A percentile compares a stretch with the other conserved stretches of the same genome.
phyloP scores from a whole-genome alignment of 192 early-diverging fungal species.

The Coemansia furcata region DNA sequence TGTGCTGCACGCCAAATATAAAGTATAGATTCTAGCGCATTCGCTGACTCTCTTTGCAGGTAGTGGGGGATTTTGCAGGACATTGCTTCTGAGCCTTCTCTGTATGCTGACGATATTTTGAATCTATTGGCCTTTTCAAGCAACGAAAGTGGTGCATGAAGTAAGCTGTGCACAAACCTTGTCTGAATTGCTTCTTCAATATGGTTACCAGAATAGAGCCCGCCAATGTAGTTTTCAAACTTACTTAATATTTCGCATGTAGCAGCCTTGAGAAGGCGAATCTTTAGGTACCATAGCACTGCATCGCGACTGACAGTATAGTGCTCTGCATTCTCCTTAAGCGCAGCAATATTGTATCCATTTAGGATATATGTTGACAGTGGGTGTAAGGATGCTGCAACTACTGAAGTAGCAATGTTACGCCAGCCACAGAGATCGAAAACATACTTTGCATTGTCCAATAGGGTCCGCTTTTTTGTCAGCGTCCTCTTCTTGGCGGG shows the following conservation, averaged over 20 bases:
- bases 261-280: neutral
- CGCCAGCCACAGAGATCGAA: neutral
- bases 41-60: neutral
- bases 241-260: neutral
- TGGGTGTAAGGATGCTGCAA: neutral
- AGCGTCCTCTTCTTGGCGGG: too few relatives aligned
- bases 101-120: neutral
- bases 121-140: conserved; percentile 1
- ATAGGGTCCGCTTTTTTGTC: too few relatives aligned
- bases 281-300: conserved; percentile 2
- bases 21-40: neutral
- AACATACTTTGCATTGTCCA: neutral
- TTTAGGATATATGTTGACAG: conserved; percentile 22
- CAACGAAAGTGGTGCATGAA: conserved; percentile 3
- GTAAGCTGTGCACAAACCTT: neutral
- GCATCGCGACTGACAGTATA: neutral
- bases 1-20: neutral
- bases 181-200: neutral
- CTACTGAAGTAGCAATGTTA: neutral
- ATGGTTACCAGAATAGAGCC: neutral
- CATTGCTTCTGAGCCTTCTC: neutral
- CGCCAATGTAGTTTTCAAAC: neutral
- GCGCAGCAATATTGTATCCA: conserved; percentile 19
- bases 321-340: neutral
- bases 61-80: neutral